Conservation (phyloP, 208 protist species). For the Crithidia acanthocephali region DNA sequence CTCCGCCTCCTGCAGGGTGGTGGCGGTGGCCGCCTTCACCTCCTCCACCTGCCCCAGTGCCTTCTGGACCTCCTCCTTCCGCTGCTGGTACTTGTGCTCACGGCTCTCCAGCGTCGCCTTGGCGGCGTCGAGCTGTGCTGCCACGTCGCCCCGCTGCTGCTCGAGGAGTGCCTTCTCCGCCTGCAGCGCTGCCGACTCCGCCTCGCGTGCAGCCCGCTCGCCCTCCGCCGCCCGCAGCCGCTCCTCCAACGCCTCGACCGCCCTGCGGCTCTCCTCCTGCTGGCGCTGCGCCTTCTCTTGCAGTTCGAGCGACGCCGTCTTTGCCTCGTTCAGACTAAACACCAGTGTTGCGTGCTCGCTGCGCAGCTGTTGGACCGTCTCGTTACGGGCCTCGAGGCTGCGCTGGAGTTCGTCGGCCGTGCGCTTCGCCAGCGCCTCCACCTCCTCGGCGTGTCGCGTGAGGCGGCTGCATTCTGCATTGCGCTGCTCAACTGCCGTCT, state of each 20-base stretch:
- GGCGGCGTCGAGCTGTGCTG: constrained; percentile 27
- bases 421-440: constrained; percentile 55
- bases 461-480: constrained; percentile 45
- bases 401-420: constrained; percentile 56
- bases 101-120: constrained; percentile 33
- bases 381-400: constrained; percentile 42
- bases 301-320: constrained; percentile 44
- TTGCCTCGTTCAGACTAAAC: constrained; percentile 53
- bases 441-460: constrained; percentile 54
- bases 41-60: constrained; percentile 40
- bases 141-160: constrained; percentile 21
- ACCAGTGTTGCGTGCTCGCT: constrained; percentile 48
- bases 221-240: constrained; percentile 34
- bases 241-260: constrained; percentile 32
- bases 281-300: constrained; percentile 59
- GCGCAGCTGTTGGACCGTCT: constrained; percentile 52
- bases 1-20: constrained; percentile 34
- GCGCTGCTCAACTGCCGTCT: constrained; percentile 39
- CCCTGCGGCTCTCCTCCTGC: constrained; percentile 36
- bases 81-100: constrained; percentile 50
- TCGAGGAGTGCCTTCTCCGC: constrained; percentile 23
- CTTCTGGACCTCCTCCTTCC: constrained; percentile 48
- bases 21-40: constrained; percentile 32
- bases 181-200: constrained; percentile 24
- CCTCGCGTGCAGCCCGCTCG: constrained; percentile 22